Evolutionary conservation across 176 grass and related monocot species (phyloP).

Genomic region (Musa acuminata): DNA sequence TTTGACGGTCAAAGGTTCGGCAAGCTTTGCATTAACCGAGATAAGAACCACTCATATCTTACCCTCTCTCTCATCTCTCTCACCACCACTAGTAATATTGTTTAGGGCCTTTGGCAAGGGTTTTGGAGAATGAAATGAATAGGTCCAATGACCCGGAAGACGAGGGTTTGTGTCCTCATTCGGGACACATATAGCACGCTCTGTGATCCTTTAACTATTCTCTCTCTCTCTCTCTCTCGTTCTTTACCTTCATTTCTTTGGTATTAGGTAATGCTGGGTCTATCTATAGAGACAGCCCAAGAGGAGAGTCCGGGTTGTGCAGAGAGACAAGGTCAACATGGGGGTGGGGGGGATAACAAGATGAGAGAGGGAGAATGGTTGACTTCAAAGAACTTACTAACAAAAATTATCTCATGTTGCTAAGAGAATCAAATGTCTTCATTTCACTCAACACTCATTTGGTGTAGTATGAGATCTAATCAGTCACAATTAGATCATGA

Average conservation of each 20-base stretch:
- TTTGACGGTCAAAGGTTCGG: conserved; percentile 79
- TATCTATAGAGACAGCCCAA: not conserved
- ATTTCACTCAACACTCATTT: too few relatives aligned
- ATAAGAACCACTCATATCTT: conserved; percentile 47
- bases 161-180: conserved; percentile 70
- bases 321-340: too few relatives aligned
- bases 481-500: too few relatives aligned
- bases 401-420: too few relatives aligned
- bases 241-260: conserved; percentile 6
- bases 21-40: conserved; percentile 52
- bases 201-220: conserved; percentile 17
- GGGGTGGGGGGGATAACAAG: too few relatives aligned
- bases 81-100: conserved; percentile 12
- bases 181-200: conserved; percentile 47
- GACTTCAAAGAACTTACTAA: too few relatives aligned
- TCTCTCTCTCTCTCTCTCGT: not conserved
- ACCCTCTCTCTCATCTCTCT: not conserved
- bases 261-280: too few relatives aligned
- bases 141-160: conserved; percentile 55
- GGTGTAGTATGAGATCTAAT: too few relatives aligned
- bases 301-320: conserved; percentile 1
- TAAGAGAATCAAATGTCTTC: too few relatives aligned
- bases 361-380: too few relatives aligned
- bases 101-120: not conserved
- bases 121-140: conserved; percentile 26